A percentile compares a stretch with the other conserved stretches of the same genome.
Evolutionary conservation across 2,329 filamentous ascomycete genomes (phyloP).

Genomic region (Ophiostoma sp.): DNA sequence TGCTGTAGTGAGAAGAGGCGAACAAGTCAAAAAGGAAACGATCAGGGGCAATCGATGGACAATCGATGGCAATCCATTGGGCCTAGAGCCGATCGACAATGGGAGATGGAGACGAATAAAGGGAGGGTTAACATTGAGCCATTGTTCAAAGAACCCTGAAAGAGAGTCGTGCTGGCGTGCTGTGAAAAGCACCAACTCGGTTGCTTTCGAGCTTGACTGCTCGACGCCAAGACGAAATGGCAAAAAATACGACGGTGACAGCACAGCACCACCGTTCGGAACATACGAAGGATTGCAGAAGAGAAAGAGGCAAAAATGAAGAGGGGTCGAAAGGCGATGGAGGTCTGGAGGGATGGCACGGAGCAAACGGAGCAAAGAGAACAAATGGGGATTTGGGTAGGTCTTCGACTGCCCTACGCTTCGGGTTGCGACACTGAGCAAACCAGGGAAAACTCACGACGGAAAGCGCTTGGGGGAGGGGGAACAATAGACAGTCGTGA

Average conservation of each 20-base stretch:
- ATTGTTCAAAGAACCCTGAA: background rate
- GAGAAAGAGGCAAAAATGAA: background rate
- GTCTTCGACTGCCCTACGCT: background rate
- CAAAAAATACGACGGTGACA: slow-evolving; percentile 15
- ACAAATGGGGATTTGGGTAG: background rate
- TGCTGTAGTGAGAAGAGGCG: background rate
- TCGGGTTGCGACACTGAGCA: slow-evolving; percentile 13
- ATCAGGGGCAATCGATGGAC: background rate
- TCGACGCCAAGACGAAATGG: background rate
- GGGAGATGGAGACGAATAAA: background rate
- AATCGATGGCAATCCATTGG: background rate
- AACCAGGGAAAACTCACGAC: slow-evolving; percentile 10
- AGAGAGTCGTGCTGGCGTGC: background rate
- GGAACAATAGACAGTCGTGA: background rate
- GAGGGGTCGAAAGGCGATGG: background rate
- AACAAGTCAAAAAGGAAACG: background rate
- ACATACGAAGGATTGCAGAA: background rate
- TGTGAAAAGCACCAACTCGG: background rate
- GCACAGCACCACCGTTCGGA: background rate
- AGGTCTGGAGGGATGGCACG: background rate
- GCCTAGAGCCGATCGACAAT: slow-evolving; percentile 7
- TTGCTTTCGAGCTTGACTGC: background rate
- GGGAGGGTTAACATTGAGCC: background rate
- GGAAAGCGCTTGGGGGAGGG: background rate
- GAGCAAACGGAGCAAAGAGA: background rate